These are phyloP conservation scores for Mercurialis annua DNA, from an alignment of 345 rosid genomes.

Conservation along the genomic window DNA sequence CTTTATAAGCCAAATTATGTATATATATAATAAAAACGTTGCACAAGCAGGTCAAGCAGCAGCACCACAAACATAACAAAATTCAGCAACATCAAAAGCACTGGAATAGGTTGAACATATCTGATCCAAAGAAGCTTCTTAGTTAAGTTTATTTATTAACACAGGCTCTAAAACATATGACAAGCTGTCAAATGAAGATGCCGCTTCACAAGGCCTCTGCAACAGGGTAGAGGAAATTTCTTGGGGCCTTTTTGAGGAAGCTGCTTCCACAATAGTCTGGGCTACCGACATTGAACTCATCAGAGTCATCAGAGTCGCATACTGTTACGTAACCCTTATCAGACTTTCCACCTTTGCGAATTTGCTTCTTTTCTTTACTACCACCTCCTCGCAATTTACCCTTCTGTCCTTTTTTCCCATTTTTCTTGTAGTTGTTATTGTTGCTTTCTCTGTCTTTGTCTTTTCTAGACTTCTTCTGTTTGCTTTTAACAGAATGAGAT, in stretches of 20 bases:
- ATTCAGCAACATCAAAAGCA: neutral
- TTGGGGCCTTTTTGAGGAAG: constrained; percentile 43
- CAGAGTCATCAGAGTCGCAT: constrained; percentile 26
- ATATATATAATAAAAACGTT: too few relatives aligned
- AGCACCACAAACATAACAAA: neutral
- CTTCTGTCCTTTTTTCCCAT: constrained; percentile 71
- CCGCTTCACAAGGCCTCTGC: constrained; percentile 50
- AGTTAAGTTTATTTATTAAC: constrained; percentile 37
- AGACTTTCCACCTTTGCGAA: constrained; percentile 37
- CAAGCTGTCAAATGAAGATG: neutral
- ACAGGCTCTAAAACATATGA: neutral
- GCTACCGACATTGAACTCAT: constrained; percentile 32
- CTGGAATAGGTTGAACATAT: neutral
- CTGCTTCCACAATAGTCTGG: constrained; percentile 61
- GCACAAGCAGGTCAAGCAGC: neutral
- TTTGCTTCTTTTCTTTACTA: constrained; percentile 62
- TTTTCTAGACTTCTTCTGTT: constrained; percentile 58
- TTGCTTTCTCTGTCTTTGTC: constrained; percentile 27
- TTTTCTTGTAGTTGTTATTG: constrained; percentile 43
- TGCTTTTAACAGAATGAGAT: constrained; percentile 56
- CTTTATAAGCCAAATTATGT: too few relatives aligned
- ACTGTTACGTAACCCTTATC: constrained; percentile 25
- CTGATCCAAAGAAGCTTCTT: neutral
- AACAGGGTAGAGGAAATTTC: constrained; percentile 45
- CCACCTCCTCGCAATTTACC: constrained; percentile 48